Base-by-base conservation (phyloP, 2,329 filamentous ascomycete species). In the Colletotrichum siamense region DNA sequence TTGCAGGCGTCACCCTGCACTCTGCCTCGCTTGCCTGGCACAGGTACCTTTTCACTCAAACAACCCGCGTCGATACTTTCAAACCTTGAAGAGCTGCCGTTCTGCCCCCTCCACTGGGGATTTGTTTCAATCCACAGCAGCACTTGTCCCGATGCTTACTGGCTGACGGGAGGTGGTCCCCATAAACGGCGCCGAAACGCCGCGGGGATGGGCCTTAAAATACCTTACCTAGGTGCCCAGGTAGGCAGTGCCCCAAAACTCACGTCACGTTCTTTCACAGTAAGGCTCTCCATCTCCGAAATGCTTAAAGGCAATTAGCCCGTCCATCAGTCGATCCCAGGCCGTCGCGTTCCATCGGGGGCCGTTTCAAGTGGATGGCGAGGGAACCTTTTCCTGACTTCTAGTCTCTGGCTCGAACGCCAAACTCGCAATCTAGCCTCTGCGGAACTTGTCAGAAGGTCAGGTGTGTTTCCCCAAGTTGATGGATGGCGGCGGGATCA, bases 121-220 rank as follows among this genome's bases (percentile, higher is more conserved):
- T 67, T 52, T 67, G 67, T 69, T 69, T 69, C 55, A 36, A 72
- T 62, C 61, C 61, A 66, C 52, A 66, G 30, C 72, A 62, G 68
- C 44, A 57, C 44, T 63, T 49, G 4, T 9, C 59, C 64, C 44
- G 52, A 55, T 6, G 36, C 26, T 49, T 65, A 34, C 63, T 24
- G 39, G 24, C n/a, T 44, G 44, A 22, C 44, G 44, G n/a, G 44
- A 52, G 44, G n/a, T 52, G 28, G 44, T 55, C 64, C 30, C 72
- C 72, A 61, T 52, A 75, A 75, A 55, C 68, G 36, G 62, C 18
- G n/a, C 52, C 73, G 68, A 71, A 71, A 75, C 61, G 68, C 22
- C 62, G 61, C 34, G 68, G 59, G 68, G 49, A 32, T 59, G 16
- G 26, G 28, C 61, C 44, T 71, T 71, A 66, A 71, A 66, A 32